Evolutionary conservation across 2,329 filamentous ascomycete species (phyloP).

Genomic region (Grosmannia serpens): DNA sequence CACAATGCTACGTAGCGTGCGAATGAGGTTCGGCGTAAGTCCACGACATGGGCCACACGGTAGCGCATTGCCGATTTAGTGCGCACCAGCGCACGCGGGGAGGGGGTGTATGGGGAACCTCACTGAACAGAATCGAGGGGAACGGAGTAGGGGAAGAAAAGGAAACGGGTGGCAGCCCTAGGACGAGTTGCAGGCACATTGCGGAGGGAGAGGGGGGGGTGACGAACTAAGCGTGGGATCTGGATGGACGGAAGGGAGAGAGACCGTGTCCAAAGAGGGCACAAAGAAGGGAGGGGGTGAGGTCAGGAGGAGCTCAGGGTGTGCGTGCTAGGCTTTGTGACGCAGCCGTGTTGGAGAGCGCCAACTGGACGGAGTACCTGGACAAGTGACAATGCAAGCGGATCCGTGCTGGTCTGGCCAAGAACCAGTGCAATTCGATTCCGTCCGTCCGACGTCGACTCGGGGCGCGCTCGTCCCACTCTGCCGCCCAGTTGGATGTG

Average conservation of each 20-base stretch:
- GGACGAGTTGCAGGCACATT: conserved; percentile 1
- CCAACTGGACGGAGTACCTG: background rate
- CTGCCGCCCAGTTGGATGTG: conserved; percentile 1
- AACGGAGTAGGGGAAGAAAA: conserved; percentile 11
- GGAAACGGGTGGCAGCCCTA: conserved; percentile 5
- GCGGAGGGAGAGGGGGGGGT: conserved; percentile 3
- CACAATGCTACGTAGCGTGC: background rate
- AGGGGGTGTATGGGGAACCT: background rate
- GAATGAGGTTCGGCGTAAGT: background rate
- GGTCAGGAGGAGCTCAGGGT: background rate
- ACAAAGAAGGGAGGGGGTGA: background rate
- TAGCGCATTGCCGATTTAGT: background rate
- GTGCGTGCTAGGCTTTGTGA: background rate
- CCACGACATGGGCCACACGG: background rate
- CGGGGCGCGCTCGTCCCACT: conserved; percentile 1
- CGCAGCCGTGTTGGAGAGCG: background rate
- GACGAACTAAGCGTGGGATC: background rate
- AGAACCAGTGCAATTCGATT: background rate
- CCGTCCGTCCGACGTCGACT: conserved; percentile 12
- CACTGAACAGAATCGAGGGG: background rate
- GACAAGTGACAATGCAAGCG: background rate
- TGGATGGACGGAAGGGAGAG: conserved; percentile 8
- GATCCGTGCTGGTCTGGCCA: background rate
- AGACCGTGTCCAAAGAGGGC: background rate
- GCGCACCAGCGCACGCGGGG: background rate